A percentile compares a stretch with the other conserved stretches of the same genome.
phyloP scores from a whole-genome alignment of 257 asterid species.

The Penstemon newberryi region DNA sequence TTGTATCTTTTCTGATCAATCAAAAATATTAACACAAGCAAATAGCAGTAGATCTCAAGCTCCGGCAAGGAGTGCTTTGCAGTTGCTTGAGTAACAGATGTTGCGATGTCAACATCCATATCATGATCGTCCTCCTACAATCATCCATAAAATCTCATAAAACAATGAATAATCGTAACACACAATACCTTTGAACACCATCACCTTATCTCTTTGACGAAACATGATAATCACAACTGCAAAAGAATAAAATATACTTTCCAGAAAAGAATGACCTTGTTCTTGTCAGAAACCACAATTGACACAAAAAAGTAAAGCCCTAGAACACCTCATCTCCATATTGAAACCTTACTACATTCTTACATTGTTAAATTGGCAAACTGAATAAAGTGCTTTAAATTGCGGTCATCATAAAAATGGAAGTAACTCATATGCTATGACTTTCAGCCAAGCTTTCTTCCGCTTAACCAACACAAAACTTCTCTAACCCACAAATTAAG shows the following conservation, averaged over 20 bases:
- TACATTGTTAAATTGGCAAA: no score
- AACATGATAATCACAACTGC: conserved; percentile 20
- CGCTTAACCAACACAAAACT: conserved; percentile 4
- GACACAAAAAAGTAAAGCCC: not conserved
- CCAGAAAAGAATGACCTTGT: not conserved
- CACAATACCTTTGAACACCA: not conserved
- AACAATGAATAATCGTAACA: not conserved
- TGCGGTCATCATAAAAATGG: not conserved
- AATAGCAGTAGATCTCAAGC: conserved; percentile 67
- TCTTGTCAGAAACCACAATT: no score
- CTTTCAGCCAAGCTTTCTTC: not conserved
- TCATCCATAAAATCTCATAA: conserved; percentile 23
- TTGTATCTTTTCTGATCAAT: conserved; percentile 65
- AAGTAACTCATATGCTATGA: not conserved
- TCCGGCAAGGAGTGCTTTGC: conserved; percentile 64
- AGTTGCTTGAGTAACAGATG: conserved; percentile 50
- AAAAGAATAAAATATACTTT: not conserved
- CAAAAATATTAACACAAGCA: conserved; percentile 61
- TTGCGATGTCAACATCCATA: conserved; percentile 57
- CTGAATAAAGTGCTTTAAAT: not conserved
- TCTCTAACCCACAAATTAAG: conserved; percentile 1
- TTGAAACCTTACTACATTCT: no score
- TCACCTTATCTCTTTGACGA: not conserved
- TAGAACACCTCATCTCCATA: not conserved
- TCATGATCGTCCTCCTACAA: conserved; percentile 61